phyloP scores from a whole-genome alignment of 2,329 filamentous ascomycete species.

The Verticillium nonalfalfae region DNA sequence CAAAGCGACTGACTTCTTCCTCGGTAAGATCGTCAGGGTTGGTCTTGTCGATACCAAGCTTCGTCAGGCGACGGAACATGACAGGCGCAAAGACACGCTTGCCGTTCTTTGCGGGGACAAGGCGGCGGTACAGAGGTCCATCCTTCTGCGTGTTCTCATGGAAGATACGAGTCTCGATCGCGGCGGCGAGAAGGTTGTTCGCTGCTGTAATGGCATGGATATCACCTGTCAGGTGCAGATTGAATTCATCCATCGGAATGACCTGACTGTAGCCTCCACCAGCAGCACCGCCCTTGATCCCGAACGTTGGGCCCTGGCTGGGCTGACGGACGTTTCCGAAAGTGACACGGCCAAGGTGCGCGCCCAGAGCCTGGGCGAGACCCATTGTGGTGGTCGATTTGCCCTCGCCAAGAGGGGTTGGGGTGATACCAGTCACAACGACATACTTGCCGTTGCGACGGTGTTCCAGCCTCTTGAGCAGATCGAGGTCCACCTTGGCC shows the following conservation, averaged over 20 bases:
- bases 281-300: constrained; percentile 96
- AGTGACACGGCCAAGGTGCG: constrained; percentile 77
- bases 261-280: constrained; percentile 98
- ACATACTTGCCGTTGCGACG: constrained; percentile 86
- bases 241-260: constrained; percentile 99
- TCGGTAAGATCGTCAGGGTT: constrained; percentile 84
- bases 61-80: constrained; percentile 91
- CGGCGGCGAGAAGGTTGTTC: constrained; percentile 93
- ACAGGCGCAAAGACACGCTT: constrained; percentile 79
- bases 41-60: constrained; percentile 93
- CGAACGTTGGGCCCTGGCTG: constrained; percentile 95
- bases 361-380: constrained; percentile 85
- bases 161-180: constrained; percentile 97
- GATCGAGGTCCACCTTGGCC: constrained; percentile 81
- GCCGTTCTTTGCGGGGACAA: constrained; percentile 87
- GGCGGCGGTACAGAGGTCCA: constrained; percentile 74
- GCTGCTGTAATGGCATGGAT: constrained; percentile 96
- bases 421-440: constrained; percentile 91
- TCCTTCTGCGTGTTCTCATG: constrained; percentile 96
- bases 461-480: constrained; percentile 80
- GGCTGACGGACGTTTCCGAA: constrained; percentile 98
- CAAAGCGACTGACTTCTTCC: constrained; percentile 83
- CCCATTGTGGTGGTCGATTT: constrained; percentile 98
- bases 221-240: constrained; percentile 93
- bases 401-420: constrained; percentile 91